These are phyloP conservation scores for Primulina tabacum DNA, from an alignment of 257 asterid genomes.

Conservation along the genomic window DNA sequence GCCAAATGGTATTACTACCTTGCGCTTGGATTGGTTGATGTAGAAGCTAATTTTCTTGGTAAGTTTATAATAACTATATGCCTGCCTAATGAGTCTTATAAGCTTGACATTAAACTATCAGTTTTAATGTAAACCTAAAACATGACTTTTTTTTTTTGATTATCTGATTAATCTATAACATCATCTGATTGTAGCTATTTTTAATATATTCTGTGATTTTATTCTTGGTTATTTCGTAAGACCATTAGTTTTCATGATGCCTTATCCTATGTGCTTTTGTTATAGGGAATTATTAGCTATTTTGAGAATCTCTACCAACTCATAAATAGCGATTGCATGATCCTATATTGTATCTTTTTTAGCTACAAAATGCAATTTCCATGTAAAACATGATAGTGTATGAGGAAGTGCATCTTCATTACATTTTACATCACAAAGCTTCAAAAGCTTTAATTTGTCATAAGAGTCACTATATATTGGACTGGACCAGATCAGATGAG, in stretches of 20 bases:
- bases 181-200: neutral
- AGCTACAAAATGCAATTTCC: neutral
- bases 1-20: constrained; percentile 86
- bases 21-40: constrained; percentile 79
- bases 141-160: neutral
- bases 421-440: neutral
- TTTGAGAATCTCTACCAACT: neutral
- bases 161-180: neutral
- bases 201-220: neutral
- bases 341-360: neutral
- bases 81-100: neutral
- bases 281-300: neutral
- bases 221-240: neutral
- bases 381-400: neutral
- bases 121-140: no score
- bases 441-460: neutral
- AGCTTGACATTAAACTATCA: neutral
- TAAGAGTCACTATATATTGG: neutral
- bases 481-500: neutral
- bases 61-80: constrained; percentile 24
- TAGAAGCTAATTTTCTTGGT: constrained; percentile 96
- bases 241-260: neutral
- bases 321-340: neutral
- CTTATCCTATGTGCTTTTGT: neutral
- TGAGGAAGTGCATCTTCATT: neutral